These are phyloP conservation scores for Talaromyces sp. DNA, from an alignment of 2,329 filamentous ascomycete genomes.

Conservation along the genomic window DNA sequence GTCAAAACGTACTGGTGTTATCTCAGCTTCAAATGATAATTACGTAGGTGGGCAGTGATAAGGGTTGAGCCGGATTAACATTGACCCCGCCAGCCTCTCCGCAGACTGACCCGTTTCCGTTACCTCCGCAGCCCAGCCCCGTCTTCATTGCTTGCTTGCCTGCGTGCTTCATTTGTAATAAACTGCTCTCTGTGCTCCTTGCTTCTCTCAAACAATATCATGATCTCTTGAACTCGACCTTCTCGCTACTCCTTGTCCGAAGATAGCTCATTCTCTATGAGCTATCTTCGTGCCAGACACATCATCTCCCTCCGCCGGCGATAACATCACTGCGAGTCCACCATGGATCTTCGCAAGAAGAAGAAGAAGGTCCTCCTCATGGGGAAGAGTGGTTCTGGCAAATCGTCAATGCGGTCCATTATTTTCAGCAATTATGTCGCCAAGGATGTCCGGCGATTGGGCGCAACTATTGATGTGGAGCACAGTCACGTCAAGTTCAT, in stretches of 20 bases:
- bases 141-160: background rate
- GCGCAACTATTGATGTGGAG: constrained; percentile 96
- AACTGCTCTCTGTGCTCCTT: background rate
- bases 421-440: constrained; percentile 99
- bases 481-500: constrained; percentile 98
- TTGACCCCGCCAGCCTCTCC: background rate
- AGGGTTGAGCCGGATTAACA: background rate
- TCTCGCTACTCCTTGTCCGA: background rate
- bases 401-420: constrained; percentile 97
- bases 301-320: background rate
- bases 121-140: background rate
- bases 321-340: constrained; percentile 5
- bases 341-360: constrained; percentile 50
- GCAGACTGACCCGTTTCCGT: background rate
- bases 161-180: background rate
- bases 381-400: constrained; percentile 96
- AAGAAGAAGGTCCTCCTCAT: constrained; percentile 84
- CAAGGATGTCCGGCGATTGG: constrained; percentile 84
- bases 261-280: background rate
- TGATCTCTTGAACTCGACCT: background rate
- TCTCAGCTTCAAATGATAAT: too few species aligned
- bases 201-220: background rate
- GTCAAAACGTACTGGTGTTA: too few species aligned
- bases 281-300: background rate
- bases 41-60: background rate